Evolutionary conservation across 1,284 basidiomycete species (phyloP).

Genomic region (Cerioporus squamosus): DNA sequence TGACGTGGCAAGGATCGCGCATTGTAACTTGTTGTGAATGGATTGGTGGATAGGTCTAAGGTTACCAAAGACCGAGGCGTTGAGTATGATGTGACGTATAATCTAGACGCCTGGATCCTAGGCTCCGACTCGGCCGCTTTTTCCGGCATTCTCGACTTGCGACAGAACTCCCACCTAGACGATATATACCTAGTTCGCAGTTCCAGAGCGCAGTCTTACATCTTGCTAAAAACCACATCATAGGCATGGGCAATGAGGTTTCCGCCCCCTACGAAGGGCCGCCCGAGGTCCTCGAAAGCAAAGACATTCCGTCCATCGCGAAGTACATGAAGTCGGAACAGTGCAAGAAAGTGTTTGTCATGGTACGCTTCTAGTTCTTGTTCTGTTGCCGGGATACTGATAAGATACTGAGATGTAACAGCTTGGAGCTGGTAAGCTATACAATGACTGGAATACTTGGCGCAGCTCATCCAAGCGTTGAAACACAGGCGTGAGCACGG

Average conservation of each 20-base stretch:
- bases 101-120: background rate
- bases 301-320: constrained; percentile 52
- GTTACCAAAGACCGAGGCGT: background rate
- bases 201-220: background rate
- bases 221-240: background rate
- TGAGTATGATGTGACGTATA: constrained; percentile 11
- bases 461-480: constrained; percentile 1
- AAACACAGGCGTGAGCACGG: constrained; percentile 69
- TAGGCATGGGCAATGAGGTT: constrained; percentile 25
- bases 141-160: background rate
- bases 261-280: constrained; percentile 28
- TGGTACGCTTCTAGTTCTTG: constrained; percentile 57
- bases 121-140: background rate
- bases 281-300: constrained; percentile 36
- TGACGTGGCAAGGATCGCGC: no score
- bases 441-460: background rate
- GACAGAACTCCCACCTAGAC: no score
- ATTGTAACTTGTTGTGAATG: no score
- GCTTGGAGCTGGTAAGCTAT: constrained; percentile 62
- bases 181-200: background rate
- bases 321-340: constrained; percentile 69
- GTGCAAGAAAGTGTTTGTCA: constrained; percentile 71
- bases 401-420: constrained; percentile 29
- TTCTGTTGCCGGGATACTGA: no score
- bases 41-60: background rate